Conservation (phyloP, 2,329 filamentous ascomycete genomes). For the Claviceps humidiphila region DNA sequence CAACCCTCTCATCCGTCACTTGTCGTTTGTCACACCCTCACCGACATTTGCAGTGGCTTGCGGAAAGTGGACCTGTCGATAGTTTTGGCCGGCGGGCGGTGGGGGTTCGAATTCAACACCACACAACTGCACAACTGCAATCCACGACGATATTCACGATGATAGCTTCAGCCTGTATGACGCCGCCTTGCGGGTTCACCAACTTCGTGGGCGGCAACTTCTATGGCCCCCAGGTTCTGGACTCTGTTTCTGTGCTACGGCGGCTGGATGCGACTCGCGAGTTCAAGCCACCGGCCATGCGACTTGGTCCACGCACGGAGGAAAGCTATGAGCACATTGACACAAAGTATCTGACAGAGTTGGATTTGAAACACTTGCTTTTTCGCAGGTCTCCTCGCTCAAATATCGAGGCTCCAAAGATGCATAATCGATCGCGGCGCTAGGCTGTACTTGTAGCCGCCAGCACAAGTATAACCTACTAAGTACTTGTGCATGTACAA, state of each 20-base stretch:
- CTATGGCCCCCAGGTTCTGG: not conserved
- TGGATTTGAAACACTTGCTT: not conserved
- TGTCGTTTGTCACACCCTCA: constrained; percentile 1
- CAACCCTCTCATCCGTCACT: not conserved
- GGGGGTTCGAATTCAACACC: constrained; percentile 1
- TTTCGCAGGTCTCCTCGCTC: not conserved
- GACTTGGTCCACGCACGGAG: not conserved
- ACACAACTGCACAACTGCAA: not conserved
- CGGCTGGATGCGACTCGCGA: no score
- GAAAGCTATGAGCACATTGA: not conserved
- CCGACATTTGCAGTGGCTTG: constrained; percentile 6
- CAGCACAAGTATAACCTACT: not conserved
- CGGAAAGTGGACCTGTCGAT: constrained; percentile 1
- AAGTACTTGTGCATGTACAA: not conserved
- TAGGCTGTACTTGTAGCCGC: not conserved
- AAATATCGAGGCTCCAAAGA: not conserved
- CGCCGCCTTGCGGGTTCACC: no score
- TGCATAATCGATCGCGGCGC: not conserved
- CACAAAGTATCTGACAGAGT: not conserved
- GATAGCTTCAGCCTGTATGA: no score
- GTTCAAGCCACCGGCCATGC: no score
- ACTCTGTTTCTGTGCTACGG: not conserved
- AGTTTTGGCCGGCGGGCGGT: constrained; percentile 1
- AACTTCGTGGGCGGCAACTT: not conserved
- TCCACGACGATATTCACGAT: no score